Evolutionary conservation across 345 rosid species (phyloP), one percentile per base, ranked within the genome.

Genomic region (Salix caprea): DNA sequence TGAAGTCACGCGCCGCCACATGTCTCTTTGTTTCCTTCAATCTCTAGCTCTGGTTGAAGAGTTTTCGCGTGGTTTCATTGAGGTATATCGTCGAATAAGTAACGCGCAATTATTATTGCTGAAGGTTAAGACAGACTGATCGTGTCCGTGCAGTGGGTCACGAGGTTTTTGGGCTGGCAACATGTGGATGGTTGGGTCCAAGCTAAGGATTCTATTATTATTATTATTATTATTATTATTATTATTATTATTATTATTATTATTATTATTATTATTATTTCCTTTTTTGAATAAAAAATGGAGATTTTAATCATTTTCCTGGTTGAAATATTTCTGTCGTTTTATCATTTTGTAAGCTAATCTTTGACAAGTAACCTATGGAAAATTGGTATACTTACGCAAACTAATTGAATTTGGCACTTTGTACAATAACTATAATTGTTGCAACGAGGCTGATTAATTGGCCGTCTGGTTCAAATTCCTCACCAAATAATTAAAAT

Each of bases 1-100:
- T 69, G 83, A 83, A 80, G 87, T 83, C 72, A 88, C 85, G 86
- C 97, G 91, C 89, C 91, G 91, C 97, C 91, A 91, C 97, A 94
- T 90, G 74, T 84, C 76, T 70, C 60, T 16, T 67, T 1, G 37
- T 4, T 23, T 28, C 54, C 54, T 21, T 46, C 40, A 10, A 54
- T 32, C 2, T 68, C 69, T 18, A 26, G 24, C 30, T 67, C 21
- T 65, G 8, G 67, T 26, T 26, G 21, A 34, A 28, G 19, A 19
- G 15, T 21, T 65, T 7, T 13, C 46, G 61, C 9, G 28, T 32
- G 3, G 7, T 78, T 77, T 72, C 79, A 69, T 28, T 65, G 78
- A 65, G 79, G 65, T 84, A 86, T 85, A 74, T 61, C 52, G 86
- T 84, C 89, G 84, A 78, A 79, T 88, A 30, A 23, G 79, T 81